Evolutionary conservation across 495 filamentous ascomycete species (phyloP), one percentile per base, ranked within the genome.

Genomic region (Extremus antarcticus): DNA sequence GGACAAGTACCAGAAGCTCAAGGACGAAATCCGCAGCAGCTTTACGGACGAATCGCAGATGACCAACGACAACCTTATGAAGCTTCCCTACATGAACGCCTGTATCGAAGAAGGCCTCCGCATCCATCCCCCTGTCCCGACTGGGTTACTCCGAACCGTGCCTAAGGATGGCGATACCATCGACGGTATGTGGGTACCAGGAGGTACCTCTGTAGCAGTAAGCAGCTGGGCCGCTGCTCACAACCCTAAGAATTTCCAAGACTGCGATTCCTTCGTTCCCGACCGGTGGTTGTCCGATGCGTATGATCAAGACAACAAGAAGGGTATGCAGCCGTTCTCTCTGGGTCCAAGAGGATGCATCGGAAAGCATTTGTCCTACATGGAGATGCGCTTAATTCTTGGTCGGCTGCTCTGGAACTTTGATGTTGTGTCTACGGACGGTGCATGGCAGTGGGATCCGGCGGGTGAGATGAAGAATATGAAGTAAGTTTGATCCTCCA

Each of bases 81-180:
- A 49, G 0, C 55, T 73, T 0, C 40, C 61, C 2, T 77, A 73
- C 49, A 50, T 75, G 0, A 58, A 52, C 9, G 74, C 73, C 13
- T 68, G 72, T 7, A 60, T 78, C 38, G 64, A 69, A 1, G 76
- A 78, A 60, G 63, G 64, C 0, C 66, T 77, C 4, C 68, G 75
- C 2, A 63, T 76, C 23, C 73, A 72, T 50, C 73, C 66, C 70
- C 0, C 64, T 70, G 3, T 74, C 0, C 72, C 74, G 20, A 74
- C 73, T 35, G 65, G 60, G 10, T 74, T 80, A 49, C 69, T 73
- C 0, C 67, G 77, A 0, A 69, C 70, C 25, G 74, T 75, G 0
- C 71, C 76, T 0, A 67, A 71, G 53, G 69, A 60, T 8, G 75
- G 76, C 2, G 63, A 62, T 1, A 46, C 63, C 3, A 67, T 77